Conservation (phyloP, 306 rosid genomes). For the Trichosanthes truncata region DNA sequence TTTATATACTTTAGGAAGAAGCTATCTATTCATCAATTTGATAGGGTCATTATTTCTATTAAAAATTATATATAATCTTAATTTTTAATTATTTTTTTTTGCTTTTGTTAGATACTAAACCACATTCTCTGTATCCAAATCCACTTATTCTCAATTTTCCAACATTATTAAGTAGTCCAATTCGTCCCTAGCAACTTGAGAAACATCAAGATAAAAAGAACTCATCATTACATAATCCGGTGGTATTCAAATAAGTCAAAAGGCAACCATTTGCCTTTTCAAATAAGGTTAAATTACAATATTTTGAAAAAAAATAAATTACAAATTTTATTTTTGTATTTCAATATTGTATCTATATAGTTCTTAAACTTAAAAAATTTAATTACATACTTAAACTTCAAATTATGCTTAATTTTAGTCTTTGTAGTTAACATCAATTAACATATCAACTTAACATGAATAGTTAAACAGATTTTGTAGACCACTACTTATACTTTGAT, state of each 20-base stretch:
- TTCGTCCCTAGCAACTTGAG: background rate
- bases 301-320: background rate
- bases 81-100: background rate
- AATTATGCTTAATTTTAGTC: background rate
- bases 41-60: no score
- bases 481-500: background rate
- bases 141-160: background rate
- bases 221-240: background rate
- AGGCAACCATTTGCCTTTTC: background rate
- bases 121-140: background rate
- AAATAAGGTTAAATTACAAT: background rate
- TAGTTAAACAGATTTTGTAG: no score
- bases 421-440: background rate
- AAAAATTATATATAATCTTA: background rate
- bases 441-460: background rate
- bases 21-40: no score
- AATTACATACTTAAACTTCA: background rate
- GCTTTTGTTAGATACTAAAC: no score
- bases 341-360: background rate
- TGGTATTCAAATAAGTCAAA: background rate
- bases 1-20: no score
- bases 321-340: background rate
- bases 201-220: background rate
- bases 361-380: background rate
- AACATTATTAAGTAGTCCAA: background rate